Percentiles rank a stretch among this genome's conserved stretches.
Conservation (phyloP, 805 yeast species). For the Candida tallmaniae region DNA sequence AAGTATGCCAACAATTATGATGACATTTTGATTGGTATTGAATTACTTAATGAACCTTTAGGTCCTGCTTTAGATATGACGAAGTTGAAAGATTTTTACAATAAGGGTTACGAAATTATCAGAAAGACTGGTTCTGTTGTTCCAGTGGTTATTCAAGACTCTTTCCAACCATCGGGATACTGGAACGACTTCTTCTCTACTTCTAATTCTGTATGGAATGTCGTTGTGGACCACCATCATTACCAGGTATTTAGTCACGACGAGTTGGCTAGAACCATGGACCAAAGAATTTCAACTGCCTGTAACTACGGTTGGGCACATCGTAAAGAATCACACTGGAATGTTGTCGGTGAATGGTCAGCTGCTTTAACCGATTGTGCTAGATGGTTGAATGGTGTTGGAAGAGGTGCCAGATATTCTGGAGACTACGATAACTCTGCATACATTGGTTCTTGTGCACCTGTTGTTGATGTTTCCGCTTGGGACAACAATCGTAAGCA, state of each 20-base stretch:
- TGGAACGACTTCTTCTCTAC: constrained; percentile 56
- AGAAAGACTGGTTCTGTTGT: constrained; percentile 50
- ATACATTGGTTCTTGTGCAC: constrained; percentile 58
- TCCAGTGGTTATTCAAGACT: constrained; percentile 76
- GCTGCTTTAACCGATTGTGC: constrained; percentile 93
- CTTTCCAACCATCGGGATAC: constrained; percentile 56
- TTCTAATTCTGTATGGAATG: constrained; percentile 48
- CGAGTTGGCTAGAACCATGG: constrained; percentile 55
- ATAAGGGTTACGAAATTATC: constrained; percentile 58
- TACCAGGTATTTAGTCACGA: constrained; percentile 76
- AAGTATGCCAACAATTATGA: constrained; percentile 56
- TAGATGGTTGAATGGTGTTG: constrained; percentile 83
- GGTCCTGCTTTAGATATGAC: constrained; percentile 63
- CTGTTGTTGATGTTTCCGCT: constrained; percentile 21
- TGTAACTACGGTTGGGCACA: constrained; percentile 27
- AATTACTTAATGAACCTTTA: constrained; percentile 85
- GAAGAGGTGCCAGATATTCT: constrained; percentile 77
- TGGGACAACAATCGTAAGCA: constrained; percentile 59
- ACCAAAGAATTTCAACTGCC: constrained; percentile 50
- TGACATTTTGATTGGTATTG: constrained; percentile 79
- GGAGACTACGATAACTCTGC: constrained; percentile 45
- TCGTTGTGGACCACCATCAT: constrained; percentile 83
- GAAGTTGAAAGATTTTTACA: constrained; percentile 54
- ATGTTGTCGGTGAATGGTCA: constrained; percentile 81
- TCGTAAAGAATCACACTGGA: constrained; percentile 61